A percentile compares a stretch with the other conserved stretches of the same genome.
Evolutionary conservation across 2,329 filamentous ascomycete genomes (phyloP).

Genomic region (Alternaria sp.): DNA sequence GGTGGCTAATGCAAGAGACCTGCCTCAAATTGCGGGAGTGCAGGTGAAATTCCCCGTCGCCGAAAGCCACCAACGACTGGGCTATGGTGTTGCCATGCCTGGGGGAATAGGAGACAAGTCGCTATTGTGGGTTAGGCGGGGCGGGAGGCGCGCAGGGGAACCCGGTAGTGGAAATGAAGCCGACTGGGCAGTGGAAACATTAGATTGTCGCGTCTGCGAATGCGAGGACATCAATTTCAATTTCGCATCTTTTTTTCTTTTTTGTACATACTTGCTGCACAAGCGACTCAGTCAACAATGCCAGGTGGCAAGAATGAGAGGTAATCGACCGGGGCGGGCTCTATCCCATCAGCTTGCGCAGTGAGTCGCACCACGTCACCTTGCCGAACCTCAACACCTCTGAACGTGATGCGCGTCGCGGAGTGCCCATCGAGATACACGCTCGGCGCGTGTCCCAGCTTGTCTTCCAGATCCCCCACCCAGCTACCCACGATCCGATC

Average conservation of each 20-base stretch:
- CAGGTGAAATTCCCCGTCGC: constrained; percentile 12
- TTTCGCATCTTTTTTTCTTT: background rate
- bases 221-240: background rate
- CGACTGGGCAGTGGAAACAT: constrained; percentile 7
- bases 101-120: constrained; percentile 7
- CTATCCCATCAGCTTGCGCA: constrained; percentile 64
- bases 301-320: constrained; percentile 66
- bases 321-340: constrained; percentile 72
- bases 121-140: constrained; percentile 2
- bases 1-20: constrained; percentile 8
- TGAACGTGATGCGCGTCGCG: constrained; percentile 67
- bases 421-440: constrained; percentile 69
- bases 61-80: constrained; percentile 18
- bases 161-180: constrained; percentile 19
- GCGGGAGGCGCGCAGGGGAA: constrained; percentile 7
- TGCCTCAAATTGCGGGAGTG: background rate
- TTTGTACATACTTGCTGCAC: background rate
- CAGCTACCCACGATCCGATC: constrained; percentile 62
- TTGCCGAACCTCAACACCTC: constrained; percentile 55
- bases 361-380: constrained; percentile 63
- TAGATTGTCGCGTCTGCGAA: constrained; percentile 1
- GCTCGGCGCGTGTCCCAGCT: constrained; percentile 64
- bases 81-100: constrained; percentile 11
- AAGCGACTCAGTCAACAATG: constrained; percentile 57
- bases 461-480: constrained; percentile 66